Evolutionary conservation across 495 filamentous ascomycete species (phyloP).

Genomic region (Podospora bellae-mahoneyi): DNA sequence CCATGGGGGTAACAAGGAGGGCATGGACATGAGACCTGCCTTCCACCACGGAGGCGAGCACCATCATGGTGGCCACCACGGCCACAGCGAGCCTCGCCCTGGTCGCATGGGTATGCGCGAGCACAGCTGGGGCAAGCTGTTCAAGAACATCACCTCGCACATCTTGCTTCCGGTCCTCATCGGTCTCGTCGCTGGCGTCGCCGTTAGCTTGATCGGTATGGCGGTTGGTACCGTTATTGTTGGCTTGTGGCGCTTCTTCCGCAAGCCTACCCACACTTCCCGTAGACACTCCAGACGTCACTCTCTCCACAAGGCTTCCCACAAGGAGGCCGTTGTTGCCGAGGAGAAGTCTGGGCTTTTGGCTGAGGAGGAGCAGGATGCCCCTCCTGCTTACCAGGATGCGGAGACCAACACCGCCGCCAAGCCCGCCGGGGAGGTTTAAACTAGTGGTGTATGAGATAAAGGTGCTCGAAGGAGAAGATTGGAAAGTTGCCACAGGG

Average conservation of each 20-base stretch:
- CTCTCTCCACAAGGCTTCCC: constrained; percentile 31
- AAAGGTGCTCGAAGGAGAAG: not conserved
- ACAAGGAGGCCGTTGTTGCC: constrained; percentile 28
- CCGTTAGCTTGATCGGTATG: constrained; percentile 53
- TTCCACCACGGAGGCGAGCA: not conserved
- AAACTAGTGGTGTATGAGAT: not conserved
- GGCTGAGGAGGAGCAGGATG: constrained; percentile 32
- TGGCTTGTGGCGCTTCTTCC: constrained; percentile 43
- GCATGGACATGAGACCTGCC: constrained; percentile 9
- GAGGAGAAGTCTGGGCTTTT: constrained; percentile 47
- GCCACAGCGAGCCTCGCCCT: constrained; percentile 7
- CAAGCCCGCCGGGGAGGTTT: not conserved
- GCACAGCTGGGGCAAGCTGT: constrained; percentile 41
- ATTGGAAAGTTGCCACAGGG: not conserved
- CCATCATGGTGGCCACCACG: constrained; percentile 26
- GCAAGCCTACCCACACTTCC: constrained; percentile 23
- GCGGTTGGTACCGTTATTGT: constrained; percentile 47
- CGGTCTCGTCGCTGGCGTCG: constrained; percentile 52
- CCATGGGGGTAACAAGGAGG: constrained; percentile 20
- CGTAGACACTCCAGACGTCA: constrained; percentile 26
- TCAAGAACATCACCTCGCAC: constrained; percentile 47
- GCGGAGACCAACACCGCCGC: constrained; percentile 13
- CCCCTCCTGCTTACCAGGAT: constrained; percentile 41
- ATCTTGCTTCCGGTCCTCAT: constrained; percentile 51
- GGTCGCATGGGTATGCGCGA: constrained; percentile 11